A percentile compares a stretch with the other conserved stretches of the same genome.
Evolutionary conservation across 768 basidiomycete genomes (phyloP).

Genomic region (Suillus clintonianus): DNA sequence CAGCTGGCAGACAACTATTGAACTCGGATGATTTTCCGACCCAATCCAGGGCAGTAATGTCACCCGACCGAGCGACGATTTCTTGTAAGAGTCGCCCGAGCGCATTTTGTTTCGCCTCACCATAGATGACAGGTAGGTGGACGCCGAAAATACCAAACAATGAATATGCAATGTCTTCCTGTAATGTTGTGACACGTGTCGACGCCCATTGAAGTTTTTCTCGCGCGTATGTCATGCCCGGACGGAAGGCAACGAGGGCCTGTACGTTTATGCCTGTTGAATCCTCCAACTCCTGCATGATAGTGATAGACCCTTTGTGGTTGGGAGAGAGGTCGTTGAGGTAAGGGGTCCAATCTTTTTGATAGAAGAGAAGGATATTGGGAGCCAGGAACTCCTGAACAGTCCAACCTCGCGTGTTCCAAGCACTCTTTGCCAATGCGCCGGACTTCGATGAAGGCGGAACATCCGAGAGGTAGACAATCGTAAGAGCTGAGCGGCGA

Average conservation of each 20-base stretch:
- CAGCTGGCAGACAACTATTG: background rate
- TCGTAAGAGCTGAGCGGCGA: conserved; percentile 6
- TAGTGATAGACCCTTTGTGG: background rate
- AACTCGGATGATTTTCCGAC: background rate
- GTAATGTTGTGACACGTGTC: conserved; percentile 8
- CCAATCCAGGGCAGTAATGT: background rate
- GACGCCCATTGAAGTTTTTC: conserved; percentile 12
- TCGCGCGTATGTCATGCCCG: background rate
- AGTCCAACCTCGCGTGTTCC: conserved; percentile 27
- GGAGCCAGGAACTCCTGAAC: conserved; percentile 28
- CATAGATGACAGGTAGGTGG: conserved; percentile 11
- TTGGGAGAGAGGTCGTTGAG: background rate
- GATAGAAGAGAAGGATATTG: conserved; percentile 29
- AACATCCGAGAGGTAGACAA: background rate
- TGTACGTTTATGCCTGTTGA: background rate
- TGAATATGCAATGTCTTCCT: conserved; percentile 13
- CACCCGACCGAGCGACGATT: background rate
- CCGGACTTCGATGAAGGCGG: background rate
- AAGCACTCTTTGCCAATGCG: conserved; percentile 1
- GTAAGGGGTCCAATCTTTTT: conserved; percentile 18
- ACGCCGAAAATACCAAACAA: conserved; percentile 10
- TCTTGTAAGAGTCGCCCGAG: background rate
- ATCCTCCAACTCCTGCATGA: background rate
- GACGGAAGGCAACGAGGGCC: background rate
- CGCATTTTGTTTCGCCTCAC: conserved; percentile 1